phyloP scores from a whole-genome alignment of 768 basidiomycete genomes.

The Trametes villosa region DNA sequence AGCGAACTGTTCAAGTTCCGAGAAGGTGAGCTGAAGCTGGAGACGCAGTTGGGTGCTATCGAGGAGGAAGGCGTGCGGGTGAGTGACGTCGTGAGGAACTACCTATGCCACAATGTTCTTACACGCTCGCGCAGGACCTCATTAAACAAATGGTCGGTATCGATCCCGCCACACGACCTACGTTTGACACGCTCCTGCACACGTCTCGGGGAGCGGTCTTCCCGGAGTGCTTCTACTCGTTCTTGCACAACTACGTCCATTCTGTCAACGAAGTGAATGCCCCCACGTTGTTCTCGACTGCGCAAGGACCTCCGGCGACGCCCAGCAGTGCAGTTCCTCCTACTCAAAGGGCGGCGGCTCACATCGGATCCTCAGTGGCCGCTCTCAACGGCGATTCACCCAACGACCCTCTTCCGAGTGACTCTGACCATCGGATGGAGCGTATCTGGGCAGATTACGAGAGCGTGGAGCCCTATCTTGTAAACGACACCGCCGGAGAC shows the following conservation, averaged over 20 bases:
- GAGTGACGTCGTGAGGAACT: no score
- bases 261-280: constrained; percentile 73
- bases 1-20: constrained; percentile 95
- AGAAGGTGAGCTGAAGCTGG: constrained; percentile 80
- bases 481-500: constrained; percentile 50
- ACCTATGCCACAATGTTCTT: neutral
- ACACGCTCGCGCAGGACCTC: constrained; percentile 57
- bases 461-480: constrained; percentile 73
- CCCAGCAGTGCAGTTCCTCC: constrained; percentile 32
- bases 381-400: constrained; percentile 15
- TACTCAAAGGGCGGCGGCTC: constrained; percentile 1
- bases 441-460: constrained; percentile 88
- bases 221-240: constrained; percentile 93
- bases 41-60: constrained; percentile 69
- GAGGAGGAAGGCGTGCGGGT: constrained; percentile 85
- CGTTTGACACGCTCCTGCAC: constrained; percentile 80
- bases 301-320: constrained; percentile 36
- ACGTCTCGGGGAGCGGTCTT: constrained; percentile 79
- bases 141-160: constrained; percentile 90
- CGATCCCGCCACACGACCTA: constrained; percentile 74
- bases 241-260: constrained; percentile 87
- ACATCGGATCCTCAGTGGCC: constrained; percentile 9
- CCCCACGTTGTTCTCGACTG: constrained; percentile 44
- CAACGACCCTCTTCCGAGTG: constrained; percentile 60
- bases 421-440: constrained; percentile 86